These are phyloP conservation scores for Penicillium sp. DNA, from an alignment of 2,329 filamentous ascomycete species.

Conservation along the genomic window DNA sequence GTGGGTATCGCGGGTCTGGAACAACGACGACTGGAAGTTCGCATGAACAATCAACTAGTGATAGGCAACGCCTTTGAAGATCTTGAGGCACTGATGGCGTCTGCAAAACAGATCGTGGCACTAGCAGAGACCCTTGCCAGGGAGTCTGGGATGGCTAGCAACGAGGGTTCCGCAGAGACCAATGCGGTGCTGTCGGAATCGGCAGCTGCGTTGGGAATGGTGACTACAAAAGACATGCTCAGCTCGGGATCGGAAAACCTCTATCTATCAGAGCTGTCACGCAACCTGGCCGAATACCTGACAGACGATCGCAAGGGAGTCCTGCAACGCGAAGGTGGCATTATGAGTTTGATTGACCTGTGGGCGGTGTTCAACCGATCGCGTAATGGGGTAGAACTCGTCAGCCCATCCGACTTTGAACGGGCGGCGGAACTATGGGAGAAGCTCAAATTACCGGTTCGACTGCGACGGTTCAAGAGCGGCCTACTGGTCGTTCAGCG, in stretches of 20 bases:
- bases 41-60: constrained; percentile 86
- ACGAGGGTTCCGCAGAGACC: constrained; percentile 62
- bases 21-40: constrained; percentile 72
- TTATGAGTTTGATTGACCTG: constrained; percentile 82
- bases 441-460: constrained; percentile 75
- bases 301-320: constrained; percentile 78
- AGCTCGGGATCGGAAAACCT: constrained; percentile 73
- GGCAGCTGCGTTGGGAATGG: constrained; percentile 73
- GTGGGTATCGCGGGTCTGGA: constrained; percentile 92
- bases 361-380: constrained; percentile 95
- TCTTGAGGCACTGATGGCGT: constrained; percentile 92
- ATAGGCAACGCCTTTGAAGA: constrained; percentile 95
- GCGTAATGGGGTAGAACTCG: constrained; percentile 86
- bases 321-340: constrained; percentile 73
- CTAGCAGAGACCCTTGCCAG: constrained; percentile 82
- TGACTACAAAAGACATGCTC: constrained; percentile 94
- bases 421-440: constrained; percentile 87
- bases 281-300: constrained; percentile 81
- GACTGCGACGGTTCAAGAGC: constrained; percentile 82
- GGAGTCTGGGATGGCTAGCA: constrained; percentile 55
- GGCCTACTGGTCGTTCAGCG: constrained; percentile 92
- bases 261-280: constrained; percentile 80
- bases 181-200: constrained; percentile 74
- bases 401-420: constrained; percentile 86
- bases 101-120: constrained; percentile 90